Base-by-base conservation (phyloP, 129 eudicot genomes). In the Centrapalus pauciflorus region DNA sequence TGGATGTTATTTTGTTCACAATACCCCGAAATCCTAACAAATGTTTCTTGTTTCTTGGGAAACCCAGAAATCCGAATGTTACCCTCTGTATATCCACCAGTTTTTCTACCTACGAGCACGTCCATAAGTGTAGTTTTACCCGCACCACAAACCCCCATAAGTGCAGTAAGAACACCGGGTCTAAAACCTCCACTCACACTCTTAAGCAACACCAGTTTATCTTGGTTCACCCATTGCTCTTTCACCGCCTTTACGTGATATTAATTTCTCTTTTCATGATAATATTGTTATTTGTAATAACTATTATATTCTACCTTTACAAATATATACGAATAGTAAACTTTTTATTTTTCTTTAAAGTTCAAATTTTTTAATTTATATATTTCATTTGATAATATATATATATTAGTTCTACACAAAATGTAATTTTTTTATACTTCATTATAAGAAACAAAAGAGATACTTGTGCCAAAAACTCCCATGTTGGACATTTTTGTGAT, bases 171-270 rank as follows among this genome's bases (percentile, higher is more conserved):
- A 72, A 90, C 87, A 58, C 95, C 97, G 0, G 95, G 97, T 69
- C 97, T 74, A 48, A 90, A 90, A 64, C 93, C 82, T 38, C 97
- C 95, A 66, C 90, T 82, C 10, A 90, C 87, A 1, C 93, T 82
- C 71, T 87, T 87, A 35, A 90, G 84, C 48, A 87, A 89, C 51
- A 82, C 75, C 72, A 90, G 64, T 56, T 49, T 66, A 60, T 90
- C 95, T 67, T 84, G 84, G 34, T 3, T 24, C 41, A 82, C 27
- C 48, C 97, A 96, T 77, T 81, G 88, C 8, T 71, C 79, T 79
- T 84, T 90, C 97, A 90, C 85, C 81, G 82, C 95, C 97, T 90
- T n/a, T n/a, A n/a, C n/a, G n/a, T n/a, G n/a, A n/a, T n/a, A n/a
- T n/a, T n/a, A n/a, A n/a, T n/a, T n/a, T n/a, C n/a, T n/a, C n/a